A percentile compares a stretch with the other conserved stretches of the same genome.
These are phyloP conservation scores for Golovinomyces cichoracearum DNA, from an alignment of 2,329 filamentous ascomycete species.

Conservation along the genomic window DNA sequence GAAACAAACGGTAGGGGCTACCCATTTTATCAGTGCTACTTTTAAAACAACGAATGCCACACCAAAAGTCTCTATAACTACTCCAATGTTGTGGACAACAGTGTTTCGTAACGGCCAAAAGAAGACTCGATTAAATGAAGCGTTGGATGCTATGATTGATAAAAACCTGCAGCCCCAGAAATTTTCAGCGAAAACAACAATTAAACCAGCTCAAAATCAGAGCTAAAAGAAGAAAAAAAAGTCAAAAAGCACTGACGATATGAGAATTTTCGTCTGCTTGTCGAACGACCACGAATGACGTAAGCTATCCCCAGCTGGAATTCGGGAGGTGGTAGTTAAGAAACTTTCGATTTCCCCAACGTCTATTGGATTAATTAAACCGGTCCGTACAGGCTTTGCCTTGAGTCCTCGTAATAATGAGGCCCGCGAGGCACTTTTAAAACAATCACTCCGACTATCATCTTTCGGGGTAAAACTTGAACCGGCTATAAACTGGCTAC, in stretches of 20 bases:
- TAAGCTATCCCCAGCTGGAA: not conserved
- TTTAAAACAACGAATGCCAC: not conserved
- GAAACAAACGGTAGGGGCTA: not conserved
- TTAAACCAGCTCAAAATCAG: not conserved
- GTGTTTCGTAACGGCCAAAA: not conserved
- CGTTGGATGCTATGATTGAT: not conserved
- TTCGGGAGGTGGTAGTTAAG: not conserved
- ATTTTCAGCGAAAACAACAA: not conserved
- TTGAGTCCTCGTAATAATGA: conserved; percentile 1
- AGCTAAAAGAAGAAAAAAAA: not conserved
- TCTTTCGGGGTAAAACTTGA: not conserved
- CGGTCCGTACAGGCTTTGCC: not conserved
- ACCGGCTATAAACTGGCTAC: not conserved
- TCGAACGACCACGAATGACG: not conserved
- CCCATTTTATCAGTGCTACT: not conserved
- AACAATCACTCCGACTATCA: not conserved
- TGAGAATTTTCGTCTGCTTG: not conserved
- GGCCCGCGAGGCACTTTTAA: conserved; percentile 5
- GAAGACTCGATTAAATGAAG: not conserved
- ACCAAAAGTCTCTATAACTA: not conserved
- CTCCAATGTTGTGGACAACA: not conserved
- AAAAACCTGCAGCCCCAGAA: not conserved
- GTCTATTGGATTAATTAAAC: not conserved
- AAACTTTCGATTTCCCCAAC: not conserved
- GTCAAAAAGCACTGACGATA: not conserved